Percentiles rank a stretch among this genome's conserved stretches.
Evolutionary conservation across 1,139 yeast species (phyloP).

Genomic region (Yamadazyma taylorii): DNA sequence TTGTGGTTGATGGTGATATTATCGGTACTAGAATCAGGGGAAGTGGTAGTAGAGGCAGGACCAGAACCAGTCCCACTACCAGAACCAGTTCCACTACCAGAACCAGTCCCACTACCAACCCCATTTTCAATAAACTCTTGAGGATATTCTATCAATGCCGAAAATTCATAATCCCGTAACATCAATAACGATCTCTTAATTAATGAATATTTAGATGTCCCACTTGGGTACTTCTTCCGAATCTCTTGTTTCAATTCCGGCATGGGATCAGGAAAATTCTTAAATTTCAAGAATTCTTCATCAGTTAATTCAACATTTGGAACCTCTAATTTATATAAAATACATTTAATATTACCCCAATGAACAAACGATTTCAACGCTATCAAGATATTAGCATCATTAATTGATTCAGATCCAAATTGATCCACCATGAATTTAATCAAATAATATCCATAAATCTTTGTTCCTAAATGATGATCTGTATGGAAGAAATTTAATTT

Average conservation of each 20-base stretch:
- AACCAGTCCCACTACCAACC: too few relatives aligned
- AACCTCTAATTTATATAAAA: slow-evolving; percentile 43
- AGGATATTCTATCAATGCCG: slow-evolving; percentile 28
- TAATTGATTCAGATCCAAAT: slow-evolving; percentile 43
- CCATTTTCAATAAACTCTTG: slow-evolving; percentile 4
- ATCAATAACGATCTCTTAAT: slow-evolving; percentile 36
- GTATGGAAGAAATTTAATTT: slow-evolving; percentile 57
- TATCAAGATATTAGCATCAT: slow-evolving; percentile 43
- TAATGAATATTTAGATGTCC: slow-evolving; percentile 50
- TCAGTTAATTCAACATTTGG: slow-evolving; percentile 38
- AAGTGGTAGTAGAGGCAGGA: not conserved
- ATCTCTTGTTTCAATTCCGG: slow-evolving; percentile 42
- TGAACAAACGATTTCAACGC: slow-evolving; percentile 56
- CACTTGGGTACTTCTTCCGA: slow-evolving; percentile 52
- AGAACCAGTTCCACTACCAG: too few relatives aligned
- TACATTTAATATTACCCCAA: slow-evolving; percentile 56
- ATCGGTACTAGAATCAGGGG: too few relatives aligned
- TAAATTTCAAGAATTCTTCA: slow-evolving; percentile 31
- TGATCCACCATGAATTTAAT: slow-evolving; percentile 38
- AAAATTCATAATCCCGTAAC: slow-evolving; percentile 22
- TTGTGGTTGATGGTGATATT: not conserved
- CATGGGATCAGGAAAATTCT: slow-evolving; percentile 43
- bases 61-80: too few relatives aligned
- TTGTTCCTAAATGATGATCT: slow-evolving; percentile 55
- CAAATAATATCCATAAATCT: slow-evolving; percentile 48